Conservation (phyloP, 306 rosid species). For the Cyclanthera cordifolia region DNA sequence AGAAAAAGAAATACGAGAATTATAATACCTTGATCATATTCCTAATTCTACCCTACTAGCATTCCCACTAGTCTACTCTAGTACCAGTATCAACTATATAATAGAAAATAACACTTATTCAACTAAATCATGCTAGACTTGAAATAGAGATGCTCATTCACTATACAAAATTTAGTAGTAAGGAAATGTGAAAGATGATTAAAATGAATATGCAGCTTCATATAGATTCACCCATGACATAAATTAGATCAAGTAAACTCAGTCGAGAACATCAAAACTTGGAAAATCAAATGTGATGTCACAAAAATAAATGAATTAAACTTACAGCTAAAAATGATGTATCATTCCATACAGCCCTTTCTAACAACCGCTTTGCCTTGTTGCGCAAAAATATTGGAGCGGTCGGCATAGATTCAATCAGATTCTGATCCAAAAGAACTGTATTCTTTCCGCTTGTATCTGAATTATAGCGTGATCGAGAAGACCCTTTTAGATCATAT, state of each 20-base stretch:
- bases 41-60: background rate
- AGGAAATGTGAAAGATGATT: background rate
- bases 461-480: conserved; percentile 78
- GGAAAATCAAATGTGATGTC: background rate
- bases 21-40: too few species aligned
- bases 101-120: background rate
- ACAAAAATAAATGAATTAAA: conserved; percentile 14
- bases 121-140: background rate
- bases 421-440: conserved; percentile 83
- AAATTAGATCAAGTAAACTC: background rate
- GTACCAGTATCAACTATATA: background rate
- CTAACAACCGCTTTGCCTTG: conserved; percentile 78
- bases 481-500: conserved; percentile 92
- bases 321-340: conserved; percentile 91
- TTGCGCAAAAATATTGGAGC: conserved; percentile 88
- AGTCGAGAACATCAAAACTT: background rate
- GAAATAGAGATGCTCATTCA: background rate
- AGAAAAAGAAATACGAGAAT: too few species aligned
- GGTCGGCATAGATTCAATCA: conserved; percentile 98
- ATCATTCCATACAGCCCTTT: conserved; percentile 97
- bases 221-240: background rate
- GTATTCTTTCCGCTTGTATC: conserved; percentile 72
- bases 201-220: background rate
- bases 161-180: background rate
- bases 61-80: background rate